Base-by-base conservation (phyloP, 805 yeast species). In the Hanseniaspora nectarophila region DNA sequence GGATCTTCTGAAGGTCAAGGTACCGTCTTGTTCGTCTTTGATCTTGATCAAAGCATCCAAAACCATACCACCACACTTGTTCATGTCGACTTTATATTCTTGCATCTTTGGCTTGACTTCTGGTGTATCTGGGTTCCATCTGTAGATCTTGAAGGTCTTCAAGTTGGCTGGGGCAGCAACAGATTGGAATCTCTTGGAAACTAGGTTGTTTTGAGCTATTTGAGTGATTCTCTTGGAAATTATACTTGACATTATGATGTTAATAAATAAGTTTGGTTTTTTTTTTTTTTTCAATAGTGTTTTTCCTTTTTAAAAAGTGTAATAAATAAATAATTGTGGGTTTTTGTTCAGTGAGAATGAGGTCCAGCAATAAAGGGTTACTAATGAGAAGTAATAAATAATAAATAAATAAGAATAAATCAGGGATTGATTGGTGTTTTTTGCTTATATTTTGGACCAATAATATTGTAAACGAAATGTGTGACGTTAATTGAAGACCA, bases 91-190 rank as follows among this genome's bases (percentile, higher is more conserved):
- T 59, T 85, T 75, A 72, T 84, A 92, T 57, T 77, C 75, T 70
- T 86, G 82, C 78, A 92, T 76, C 58, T 74, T 73, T 55, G 98
- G 98, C 75, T 89, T 86, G 59, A 78, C 81, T 60, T 85, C 88
- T 49, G 98, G 98, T 48, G 86, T 79, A 67, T 92, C 98, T 53
- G 98, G 98, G 64, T 84, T 85, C 98, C 98, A 92, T 73, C 98
- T 81, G 77, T 92, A 92, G 62, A 92, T 81, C 67, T 89, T 85
- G 71, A 92, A 89, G 31, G 81, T 78, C 74, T 92, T 92, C 60
- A 82, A 58, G 56, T 82, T 74, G 13, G 74, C 69, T 55, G 67
- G 67, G 55, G 76, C 71, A 23, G 85, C 75, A 10, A 62, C 42
- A 31, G 55, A 49, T 49, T 49, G 46, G 23, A 49, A 49, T 49